A percentile compares a stretch with the other conserved stretches of the same genome.
Conservation (phyloP, 495 filamentous ascomycete species). For the Parmelia sp. region DNA sequence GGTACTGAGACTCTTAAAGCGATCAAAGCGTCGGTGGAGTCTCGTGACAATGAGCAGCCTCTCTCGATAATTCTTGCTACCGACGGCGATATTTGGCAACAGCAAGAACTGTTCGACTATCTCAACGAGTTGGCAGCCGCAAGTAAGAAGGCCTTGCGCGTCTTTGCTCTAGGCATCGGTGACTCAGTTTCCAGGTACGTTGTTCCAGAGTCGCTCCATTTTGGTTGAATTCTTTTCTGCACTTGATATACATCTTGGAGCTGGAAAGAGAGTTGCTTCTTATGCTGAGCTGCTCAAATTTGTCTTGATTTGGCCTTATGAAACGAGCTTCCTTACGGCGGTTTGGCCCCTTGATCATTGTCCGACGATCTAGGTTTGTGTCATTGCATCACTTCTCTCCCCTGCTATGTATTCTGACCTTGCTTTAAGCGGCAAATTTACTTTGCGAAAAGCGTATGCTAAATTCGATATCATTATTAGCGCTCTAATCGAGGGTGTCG, state of each 20-base stretch:
- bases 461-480: constrained; percentile 28
- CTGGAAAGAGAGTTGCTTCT: no score
- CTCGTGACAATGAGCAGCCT: constrained; percentile 44
- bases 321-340: no score
- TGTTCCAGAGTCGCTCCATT: not conserved
- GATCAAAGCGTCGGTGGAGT: constrained; percentile 45
- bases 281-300: no score
- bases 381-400: no score
- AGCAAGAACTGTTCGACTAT: constrained; percentile 48
- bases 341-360: no score
- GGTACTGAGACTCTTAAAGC: constrained; percentile 61
- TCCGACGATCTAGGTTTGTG: no score
- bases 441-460: no score
- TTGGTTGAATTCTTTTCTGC: not conserved
- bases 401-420: no score
- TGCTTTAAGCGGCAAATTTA: no score
- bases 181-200: constrained; percentile 39
- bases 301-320: no score
- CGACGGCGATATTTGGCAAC: constrained; percentile 63
- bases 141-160: constrained; percentile 46
- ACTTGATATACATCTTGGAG: no score
- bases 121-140: constrained; percentile 44
- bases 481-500: constrained; percentile 60
- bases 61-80: constrained; percentile 64
- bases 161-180: constrained; percentile 65